A percentile compares a stretch with the other conserved stretches of the same genome.
phyloP scores from a whole-genome alignment of 1,139 yeast species.

The Geotrichum australiense region DNA sequence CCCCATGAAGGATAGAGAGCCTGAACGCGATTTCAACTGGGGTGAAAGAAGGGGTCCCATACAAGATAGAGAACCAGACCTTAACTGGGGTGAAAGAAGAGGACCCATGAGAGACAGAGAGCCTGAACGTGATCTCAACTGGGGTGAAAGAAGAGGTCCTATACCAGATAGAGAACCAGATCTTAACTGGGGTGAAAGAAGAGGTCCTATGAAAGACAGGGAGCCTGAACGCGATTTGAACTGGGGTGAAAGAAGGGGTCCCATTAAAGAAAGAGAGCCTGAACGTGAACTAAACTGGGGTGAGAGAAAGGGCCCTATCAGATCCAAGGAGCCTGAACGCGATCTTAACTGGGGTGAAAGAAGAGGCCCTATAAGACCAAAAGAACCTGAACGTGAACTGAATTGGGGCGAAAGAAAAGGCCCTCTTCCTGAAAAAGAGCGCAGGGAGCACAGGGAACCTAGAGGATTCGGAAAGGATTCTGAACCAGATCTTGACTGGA shows the following conservation, averaged over 20 bases:
- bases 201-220: constrained; percentile 34
- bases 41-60: constrained; percentile 29
- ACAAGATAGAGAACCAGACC: constrained; percentile 24
- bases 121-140: constrained; percentile 30
- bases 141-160: constrained; percentile 33
- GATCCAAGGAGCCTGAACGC: constrained; percentile 30
- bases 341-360: constrained; percentile 27
- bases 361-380: constrained; percentile 39
- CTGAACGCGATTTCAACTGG: constrained; percentile 36
- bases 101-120: constrained; percentile 1
- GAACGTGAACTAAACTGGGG: constrained; percentile 6
- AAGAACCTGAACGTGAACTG: constrained; percentile 25
- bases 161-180: constrained; percentile 13
- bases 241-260: constrained; percentile 24
- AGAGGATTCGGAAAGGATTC: no score
- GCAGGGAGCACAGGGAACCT: no score
- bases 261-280: constrained; percentile 32
- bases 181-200: constrained; percentile 11
- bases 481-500: constrained; percentile 26
- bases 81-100: constrained; percentile 9
- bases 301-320: constrained; percentile 34
- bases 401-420: constrained; percentile 29
- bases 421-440: no score
- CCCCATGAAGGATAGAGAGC: constrained; percentile 35
- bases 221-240: constrained; percentile 35